Base-by-base conservation (phyloP, 2,329 filamentous ascomycete species). In the Aspergillus sp. region DNA sequence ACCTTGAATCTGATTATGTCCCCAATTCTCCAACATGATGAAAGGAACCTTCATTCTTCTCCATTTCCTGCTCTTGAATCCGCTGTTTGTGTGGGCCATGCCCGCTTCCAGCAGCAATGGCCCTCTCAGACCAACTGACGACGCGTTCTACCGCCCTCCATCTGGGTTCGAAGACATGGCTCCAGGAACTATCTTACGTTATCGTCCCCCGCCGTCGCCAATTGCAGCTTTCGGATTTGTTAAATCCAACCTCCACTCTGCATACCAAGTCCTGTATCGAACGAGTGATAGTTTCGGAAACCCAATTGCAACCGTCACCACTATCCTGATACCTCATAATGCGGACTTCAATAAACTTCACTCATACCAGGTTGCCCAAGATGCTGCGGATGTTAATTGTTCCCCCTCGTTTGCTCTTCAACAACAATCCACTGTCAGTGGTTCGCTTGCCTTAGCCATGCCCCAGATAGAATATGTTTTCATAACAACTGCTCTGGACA, bases 241-340 rank as follows among this genome's bases (percentile, higher is more conserved):
- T 22, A 41, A 17, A 41, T 41, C 17, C 8, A 14, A 14, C 38
- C 17, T 41, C 38, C 11, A 17, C 2, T 14, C 13, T 9, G 38
- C 11, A 17, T 44, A 49, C 24, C 47, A 49, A 13, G 44, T 49
- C 26, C 20, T 49, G 14, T 49, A 49, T 24, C 47, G 47, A 5
- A 44, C 47, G 8, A 26, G 38, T 2, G 47, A 49, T 17, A 33
- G n/a, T 38, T 43, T 33, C 24, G 38, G 30, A 38, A 10, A 44
- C n/a, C 38, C 47, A 19, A 44, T 26, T 19, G 47, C 26, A 7
- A 14, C 47, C 3, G 6, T 36, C 5, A 14, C 47, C 19, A 49
- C 47, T 4, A 5, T 49, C 40, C 47, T 49, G n/a, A 36, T 44
- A 22, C 47, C 47, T 16, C 47, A 19, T 3, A 43, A 49, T 35